Base-by-base conservation (phyloP, 257 asterid genomes). In the Capsicum rhomboideum region DNA sequence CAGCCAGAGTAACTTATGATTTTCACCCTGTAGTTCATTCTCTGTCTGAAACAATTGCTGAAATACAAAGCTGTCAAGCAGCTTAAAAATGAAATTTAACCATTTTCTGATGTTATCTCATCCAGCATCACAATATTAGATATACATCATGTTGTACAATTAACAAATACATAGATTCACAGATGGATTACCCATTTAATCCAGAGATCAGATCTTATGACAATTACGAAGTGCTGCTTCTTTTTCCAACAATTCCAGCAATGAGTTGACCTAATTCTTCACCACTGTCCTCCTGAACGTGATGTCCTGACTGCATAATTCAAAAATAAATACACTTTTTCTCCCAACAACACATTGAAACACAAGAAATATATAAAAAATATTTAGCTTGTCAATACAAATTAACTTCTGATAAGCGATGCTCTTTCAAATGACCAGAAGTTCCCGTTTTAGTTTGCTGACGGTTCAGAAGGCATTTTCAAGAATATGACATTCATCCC, bases 231-330 rank as follows among this genome's bases (percentile, higher is more conserved):
- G 34, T 31, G 75, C 66, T 59, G 75, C 59, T 88, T 89, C 89
- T 87, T 86, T 87, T 90, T 88, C 91, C 85, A 63, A 89, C 86
- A 71, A 93, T 89, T 85, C 91, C 88, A 67, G 92, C 94, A 77
- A 94, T 88, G 79, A 91, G 71, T 67, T 93, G 89, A 17, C 92
- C 96, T 84, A 95, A 29, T 88, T 93, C 98, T 86, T 95, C 98
- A 7, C 98, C 85, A 79, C 93, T 89, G 87, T 95, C 98, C 87
- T 95, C 97, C 92, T 93, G 98, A 85, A 91, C 93, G 84, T 95
- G 98, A 90, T 95, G 98, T 83, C 98, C 99, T 8, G 95, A 95
- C 97, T 95, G 92, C 52, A 79, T 55, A 58, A 79, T 63, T 89
- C 66, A 56, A 50, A 23, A 82, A 61, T 58, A 69, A 50, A 10